Conservation (phyloP, 2,329 filamentous ascomycete genomes). For the Sclerotinia spermophila region DNA sequence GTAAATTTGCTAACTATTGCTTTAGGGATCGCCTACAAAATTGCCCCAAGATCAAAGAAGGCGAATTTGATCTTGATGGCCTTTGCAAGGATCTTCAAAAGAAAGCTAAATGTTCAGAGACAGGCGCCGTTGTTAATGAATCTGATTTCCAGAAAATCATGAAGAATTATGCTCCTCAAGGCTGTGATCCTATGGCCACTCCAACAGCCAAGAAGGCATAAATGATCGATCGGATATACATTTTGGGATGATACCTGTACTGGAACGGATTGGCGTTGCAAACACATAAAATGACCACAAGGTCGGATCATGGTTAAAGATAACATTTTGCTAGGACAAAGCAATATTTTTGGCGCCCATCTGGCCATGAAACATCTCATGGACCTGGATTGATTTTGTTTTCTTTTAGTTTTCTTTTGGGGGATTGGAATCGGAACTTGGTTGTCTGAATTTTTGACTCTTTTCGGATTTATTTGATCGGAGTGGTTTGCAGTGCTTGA, state of each 20-base stretch:
- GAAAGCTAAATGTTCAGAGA: conserved; percentile 93
- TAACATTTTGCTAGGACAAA: conserved; percentile 13
- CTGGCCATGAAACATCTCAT: conserved; percentile 5
- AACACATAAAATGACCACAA: conserved; percentile 11
- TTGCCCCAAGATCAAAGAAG: conserved; percentile 81
- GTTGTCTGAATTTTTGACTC: neutral
- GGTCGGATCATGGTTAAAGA: conserved; percentile 11
- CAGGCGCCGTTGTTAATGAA: conserved; percentile 83
- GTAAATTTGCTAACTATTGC: conserved; percentile 7
- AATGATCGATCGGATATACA: conserved; percentile 2
- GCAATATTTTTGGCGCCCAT: conserved; percentile 9
- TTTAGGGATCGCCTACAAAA: conserved; percentile 83
- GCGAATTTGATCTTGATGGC: conserved; percentile 89
- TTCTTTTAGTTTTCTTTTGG: neutral
- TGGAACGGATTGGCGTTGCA: conserved; percentile 14
- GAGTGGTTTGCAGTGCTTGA: neutral
- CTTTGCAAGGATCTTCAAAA: conserved; percentile 89
- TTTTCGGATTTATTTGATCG: neutral
- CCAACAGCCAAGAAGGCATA: neutral
- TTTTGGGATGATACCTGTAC: conserved; percentile 6
- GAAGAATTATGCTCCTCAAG: conserved; percentile 36
- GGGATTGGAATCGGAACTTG: neutral
- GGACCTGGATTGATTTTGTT: conserved; percentile 5
- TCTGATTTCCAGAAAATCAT: conserved; percentile 81
- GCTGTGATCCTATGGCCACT: neutral